Base-by-base conservation (phyloP, 2,329 filamentous ascomycete species). In the Elsinoe australis region DNA sequence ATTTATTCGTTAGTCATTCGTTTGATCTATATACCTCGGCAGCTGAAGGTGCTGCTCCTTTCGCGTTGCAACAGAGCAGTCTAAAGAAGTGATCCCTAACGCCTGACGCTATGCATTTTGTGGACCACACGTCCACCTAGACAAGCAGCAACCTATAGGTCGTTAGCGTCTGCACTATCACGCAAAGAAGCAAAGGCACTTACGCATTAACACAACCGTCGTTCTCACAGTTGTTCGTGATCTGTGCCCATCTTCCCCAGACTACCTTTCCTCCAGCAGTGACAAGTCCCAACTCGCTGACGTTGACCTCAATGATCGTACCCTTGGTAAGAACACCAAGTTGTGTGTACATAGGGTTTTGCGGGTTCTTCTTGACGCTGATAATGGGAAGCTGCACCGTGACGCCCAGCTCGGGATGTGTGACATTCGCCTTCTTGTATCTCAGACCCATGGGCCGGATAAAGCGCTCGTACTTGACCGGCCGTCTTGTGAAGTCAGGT, bases 231-330 rank as follows among this genome's bases (percentile, higher is more conserved):
- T 74, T 73, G 58, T 77, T 76, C 10, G 18, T 47, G 44, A 86
- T 74, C 66, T 88, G 84, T 5, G 85, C 85, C 69, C 82, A 92
- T 56, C 86, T 76, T 57, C 87, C 88, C 89, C 89, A 95, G 5
- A 90, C 87, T 6, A 95, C 87, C 71, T 95, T 95, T 54, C 92
- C 92, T 53, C 81, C 82, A 1, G 89, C 83, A 2, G 92, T 96
- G 12, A 94, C 87, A 53, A 96, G 72, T 54, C 92, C 92, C 54
- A 96, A 69, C 65, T 98, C 92, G 49, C 79, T 85, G 22, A 95
- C 88, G 63, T 98, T 95, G 59, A 96, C 88, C 68, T 96, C 90
- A 60, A 92, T 80, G 53, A 83, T 80, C 22, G 81, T 90, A 54
- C 87, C 87, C 69, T 88, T 88, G 39, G 85, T 90, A 60, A 95